Evolutionary conservation across 1,284 basidiomycete genomes (phyloP).

Genomic region (Erythrobasidium hasegawianum): DNA sequence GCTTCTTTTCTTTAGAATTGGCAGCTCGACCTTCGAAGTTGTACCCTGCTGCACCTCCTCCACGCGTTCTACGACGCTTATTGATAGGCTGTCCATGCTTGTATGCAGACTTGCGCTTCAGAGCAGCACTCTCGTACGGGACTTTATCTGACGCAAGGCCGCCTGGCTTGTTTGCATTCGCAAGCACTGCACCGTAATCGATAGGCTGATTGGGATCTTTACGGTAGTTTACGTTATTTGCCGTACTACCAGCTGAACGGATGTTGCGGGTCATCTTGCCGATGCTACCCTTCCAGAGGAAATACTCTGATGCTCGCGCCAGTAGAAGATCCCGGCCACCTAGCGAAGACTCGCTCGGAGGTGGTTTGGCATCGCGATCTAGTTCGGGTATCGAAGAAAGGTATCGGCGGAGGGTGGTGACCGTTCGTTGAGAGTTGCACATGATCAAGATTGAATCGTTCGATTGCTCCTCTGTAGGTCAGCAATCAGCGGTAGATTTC

Average conservation of each 20-base stretch:
- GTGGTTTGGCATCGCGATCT: constrained; percentile 55
- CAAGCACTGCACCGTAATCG: constrained; percentile 4
- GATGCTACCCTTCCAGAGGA: constrained; percentile 74
- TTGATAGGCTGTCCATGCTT: constrained; percentile 46
- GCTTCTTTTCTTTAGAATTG: constrained; percentile 53
- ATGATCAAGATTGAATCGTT: constrained; percentile 79
- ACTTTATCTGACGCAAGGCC: constrained; percentile 1
- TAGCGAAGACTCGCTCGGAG: constrained; percentile 37
- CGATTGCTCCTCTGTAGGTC: constrained; percentile 23
- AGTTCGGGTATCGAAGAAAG: constrained; percentile 62
- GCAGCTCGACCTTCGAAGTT: constrained; percentile 36
- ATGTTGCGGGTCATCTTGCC: constrained; percentile 45
- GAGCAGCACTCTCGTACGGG: constrained; percentile 54
- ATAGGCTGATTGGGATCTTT: constrained; percentile 8
- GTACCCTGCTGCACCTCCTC: constrained; percentile 38
- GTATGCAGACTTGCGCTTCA: constrained; percentile 69
- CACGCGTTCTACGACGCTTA: constrained; percentile 51
- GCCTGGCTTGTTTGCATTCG: background rate
- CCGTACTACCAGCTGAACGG: constrained; percentile 29
- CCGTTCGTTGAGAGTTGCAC: constrained; percentile 76
- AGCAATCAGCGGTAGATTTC: background rate
- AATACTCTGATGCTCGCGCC: constrained; percentile 53
- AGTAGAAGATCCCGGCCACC: constrained; percentile 23
- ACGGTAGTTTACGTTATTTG: constrained; percentile 5
- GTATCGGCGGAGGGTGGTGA: constrained; percentile 71